phyloP scores from a whole-genome alignment of 2,329 filamentous ascomycete species.

The Ascosphaera aggregata region DNA sequence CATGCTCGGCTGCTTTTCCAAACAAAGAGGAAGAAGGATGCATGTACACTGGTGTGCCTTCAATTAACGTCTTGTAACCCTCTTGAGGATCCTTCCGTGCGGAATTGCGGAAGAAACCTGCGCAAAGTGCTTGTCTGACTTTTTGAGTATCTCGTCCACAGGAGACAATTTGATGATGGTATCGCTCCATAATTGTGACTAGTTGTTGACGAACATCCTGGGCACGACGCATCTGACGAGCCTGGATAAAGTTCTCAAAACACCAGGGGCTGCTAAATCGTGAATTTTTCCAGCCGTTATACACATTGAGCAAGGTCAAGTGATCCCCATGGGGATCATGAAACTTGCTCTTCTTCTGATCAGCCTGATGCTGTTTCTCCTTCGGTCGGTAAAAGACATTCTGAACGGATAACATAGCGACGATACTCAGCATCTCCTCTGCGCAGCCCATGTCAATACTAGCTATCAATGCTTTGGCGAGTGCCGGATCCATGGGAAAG shows the following conservation, averaged over 20 bases:
- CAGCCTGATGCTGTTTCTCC: constrained; percentile 88
- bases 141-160: constrained; percentile 74
- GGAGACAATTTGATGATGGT: constrained; percentile 58
- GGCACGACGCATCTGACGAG: constrained; percentile 64
- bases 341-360: constrained; percentile 95
- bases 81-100: constrained; percentile 90
- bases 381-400: constrained; percentile 88
- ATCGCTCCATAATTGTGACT: constrained; percentile 79
- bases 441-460: constrained; percentile 74
- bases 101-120: constrained; percentile 86
- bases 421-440: constrained; percentile 83
- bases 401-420: constrained; percentile 76
- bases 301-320: constrained; percentile 84
- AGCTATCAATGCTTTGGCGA: constrained; percentile 76
- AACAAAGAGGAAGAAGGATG: constrained; percentile 84
- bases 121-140: constrained; percentile 72
- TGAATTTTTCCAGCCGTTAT: constrained; percentile 84
- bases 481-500: constrained; percentile 87
- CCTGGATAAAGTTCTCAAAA: constrained; percentile 94
- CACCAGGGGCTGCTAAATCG: constrained; percentile 78
- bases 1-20: constrained; percentile 88
- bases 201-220: constrained; percentile 87
- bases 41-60: constrained; percentile 84
- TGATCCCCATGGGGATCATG: constrained; percentile 90
- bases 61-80: constrained; percentile 92